phyloP scores from a whole-genome alignment of 2,329 filamentous ascomycete genomes.

The Botrytis pseudocinerea region DNA sequence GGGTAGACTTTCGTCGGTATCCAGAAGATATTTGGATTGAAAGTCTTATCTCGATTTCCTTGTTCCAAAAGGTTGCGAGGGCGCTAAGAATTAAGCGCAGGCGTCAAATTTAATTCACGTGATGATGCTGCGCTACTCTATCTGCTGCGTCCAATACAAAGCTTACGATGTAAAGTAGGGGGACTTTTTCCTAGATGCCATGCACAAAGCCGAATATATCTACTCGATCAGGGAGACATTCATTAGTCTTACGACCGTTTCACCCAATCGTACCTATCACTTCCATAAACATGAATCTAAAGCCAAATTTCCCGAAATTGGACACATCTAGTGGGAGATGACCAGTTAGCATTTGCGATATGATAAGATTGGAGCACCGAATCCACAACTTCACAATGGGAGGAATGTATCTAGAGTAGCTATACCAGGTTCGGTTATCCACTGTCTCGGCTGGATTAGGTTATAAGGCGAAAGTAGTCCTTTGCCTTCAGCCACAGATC shows the following conservation, averaged over 20 bases:
- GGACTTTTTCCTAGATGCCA: background rate
- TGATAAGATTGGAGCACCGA: background rate
- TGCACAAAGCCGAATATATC: background rate
- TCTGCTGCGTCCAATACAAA: background rate
- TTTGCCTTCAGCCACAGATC: background rate
- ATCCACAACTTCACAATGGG: background rate
- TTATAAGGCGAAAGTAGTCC: background rate
- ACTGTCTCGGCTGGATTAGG: background rate
- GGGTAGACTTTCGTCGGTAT: slow-evolving; percentile 8
- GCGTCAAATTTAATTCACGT: background rate
- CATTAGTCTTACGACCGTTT: too few species aligned
- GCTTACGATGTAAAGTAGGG: background rate
- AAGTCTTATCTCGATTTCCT: slow-evolving; percentile 23
- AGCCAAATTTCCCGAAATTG: background rate
- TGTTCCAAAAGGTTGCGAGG: slow-evolving; percentile 15
- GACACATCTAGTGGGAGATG: background rate
- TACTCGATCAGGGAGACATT: background rate
- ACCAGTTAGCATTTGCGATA: too few species aligned
- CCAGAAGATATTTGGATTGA: slow-evolving; percentile 13
- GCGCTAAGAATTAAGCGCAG: slow-evolving; percentile 15
- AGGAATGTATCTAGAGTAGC: background rate
- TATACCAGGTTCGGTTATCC: background rate
- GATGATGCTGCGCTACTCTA: background rate
- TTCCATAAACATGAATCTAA: background rate
- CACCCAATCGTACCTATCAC: background rate